phyloP scores from a whole-genome alignment of 2,329 filamentous ascomycete genomes.

The Ascochyta koolunga region DNA sequence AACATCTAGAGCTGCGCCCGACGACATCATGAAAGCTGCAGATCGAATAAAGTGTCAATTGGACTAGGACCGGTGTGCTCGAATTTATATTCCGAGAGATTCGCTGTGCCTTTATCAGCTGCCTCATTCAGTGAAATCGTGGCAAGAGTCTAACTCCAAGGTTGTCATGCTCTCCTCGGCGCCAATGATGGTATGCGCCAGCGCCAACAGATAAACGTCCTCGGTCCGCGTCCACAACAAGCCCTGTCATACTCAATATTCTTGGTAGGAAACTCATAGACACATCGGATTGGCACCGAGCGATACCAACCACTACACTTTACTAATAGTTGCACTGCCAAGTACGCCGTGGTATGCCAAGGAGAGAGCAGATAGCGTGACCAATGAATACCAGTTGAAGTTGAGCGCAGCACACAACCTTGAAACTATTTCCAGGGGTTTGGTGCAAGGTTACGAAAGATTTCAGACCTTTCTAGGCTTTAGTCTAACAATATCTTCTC shows the following conservation, averaged over 20 bases:
- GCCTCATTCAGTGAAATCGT: slow-evolving; percentile 23
- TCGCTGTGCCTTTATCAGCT: slow-evolving; percentile 14
- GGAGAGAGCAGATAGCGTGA: neutral
- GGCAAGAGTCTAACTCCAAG: slow-evolving; percentile 1
- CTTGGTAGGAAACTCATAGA: neutral
- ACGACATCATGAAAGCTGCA: slow-evolving; percentile 19
- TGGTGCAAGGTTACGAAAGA: slow-evolving; percentile 1
- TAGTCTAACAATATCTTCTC: slow-evolving; percentile 3
- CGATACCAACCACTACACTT: slow-evolving; percentile 1
- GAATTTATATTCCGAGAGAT: slow-evolving; percentile 1
- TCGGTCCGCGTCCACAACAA: neutral
- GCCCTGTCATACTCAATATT: neutral
- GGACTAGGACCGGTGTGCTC: neutral
- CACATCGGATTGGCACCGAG: slow-evolving; percentile 26
- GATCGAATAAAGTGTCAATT: neutral
- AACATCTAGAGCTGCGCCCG: slow-evolving; percentile 24
- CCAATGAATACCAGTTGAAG: slow-evolving; percentile 3
- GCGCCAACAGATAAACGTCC: slow-evolving; percentile 18
- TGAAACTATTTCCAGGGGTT: neutral
- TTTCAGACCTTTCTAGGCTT: neutral
- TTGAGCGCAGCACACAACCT: no score
- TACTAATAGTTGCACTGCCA: slow-evolving; percentile 1
- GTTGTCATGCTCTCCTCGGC: slow-evolving; percentile 14
- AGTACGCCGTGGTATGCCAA: slow-evolving; percentile 14
- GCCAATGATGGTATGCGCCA: slow-evolving; percentile 4